Evolutionary conservation across 2,329 filamentous ascomycete species (phyloP).

Genomic region (Mollisiaceae sp.): DNA sequence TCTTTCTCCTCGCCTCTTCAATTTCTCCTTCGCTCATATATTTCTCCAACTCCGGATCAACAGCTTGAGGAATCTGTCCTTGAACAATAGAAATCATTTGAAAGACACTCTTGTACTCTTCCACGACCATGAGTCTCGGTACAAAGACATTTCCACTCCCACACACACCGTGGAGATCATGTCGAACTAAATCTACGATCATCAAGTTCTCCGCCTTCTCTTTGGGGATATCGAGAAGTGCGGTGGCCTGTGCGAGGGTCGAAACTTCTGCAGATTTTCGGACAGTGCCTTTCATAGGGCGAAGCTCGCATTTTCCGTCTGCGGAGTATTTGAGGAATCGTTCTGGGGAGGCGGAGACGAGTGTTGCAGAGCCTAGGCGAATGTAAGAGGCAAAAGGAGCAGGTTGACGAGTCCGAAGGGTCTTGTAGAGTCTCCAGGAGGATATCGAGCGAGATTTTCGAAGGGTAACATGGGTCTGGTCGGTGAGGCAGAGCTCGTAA

Average conservation of each 20-base stretch:
- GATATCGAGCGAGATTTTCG: constrained; percentile 13
- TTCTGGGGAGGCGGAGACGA: constrained; percentile 86
- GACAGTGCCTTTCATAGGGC: constrained; percentile 97
- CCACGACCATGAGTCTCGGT: constrained; percentile 80
- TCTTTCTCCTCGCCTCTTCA: constrained; percentile 25
- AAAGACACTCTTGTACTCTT: constrained; percentile 90
- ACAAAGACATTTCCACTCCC: constrained; percentile 76
- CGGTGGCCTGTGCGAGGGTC: constrained; percentile 73
- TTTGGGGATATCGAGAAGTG: constrained; percentile 78
- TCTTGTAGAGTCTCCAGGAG: constrained; percentile 42
- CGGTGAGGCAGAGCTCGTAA: constrained; percentile 49
- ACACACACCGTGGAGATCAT: constrained; percentile 87
- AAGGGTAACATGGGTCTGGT: constrained; percentile 38
- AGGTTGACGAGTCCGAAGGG: constrained; percentile 40
- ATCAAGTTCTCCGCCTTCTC: constrained; percentile 96
- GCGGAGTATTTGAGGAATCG: constrained; percentile 76
- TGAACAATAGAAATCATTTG: constrained; percentile 91
- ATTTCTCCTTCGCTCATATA: constrained; percentile 15
- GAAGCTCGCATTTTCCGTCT: constrained; percentile 73
- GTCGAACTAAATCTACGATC: constrained; percentile 96
- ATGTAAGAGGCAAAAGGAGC: constrained; percentile 74
- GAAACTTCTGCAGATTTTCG: constrained; percentile 69
- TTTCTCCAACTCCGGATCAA: not conserved
- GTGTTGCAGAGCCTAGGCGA: constrained; percentile 69
- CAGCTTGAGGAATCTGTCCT: constrained; percentile 58